These are phyloP conservation scores for Apiospora saccharicola DNA, from an alignment of 2,329 filamentous ascomycete species.

Conservation along the genomic window DNA sequence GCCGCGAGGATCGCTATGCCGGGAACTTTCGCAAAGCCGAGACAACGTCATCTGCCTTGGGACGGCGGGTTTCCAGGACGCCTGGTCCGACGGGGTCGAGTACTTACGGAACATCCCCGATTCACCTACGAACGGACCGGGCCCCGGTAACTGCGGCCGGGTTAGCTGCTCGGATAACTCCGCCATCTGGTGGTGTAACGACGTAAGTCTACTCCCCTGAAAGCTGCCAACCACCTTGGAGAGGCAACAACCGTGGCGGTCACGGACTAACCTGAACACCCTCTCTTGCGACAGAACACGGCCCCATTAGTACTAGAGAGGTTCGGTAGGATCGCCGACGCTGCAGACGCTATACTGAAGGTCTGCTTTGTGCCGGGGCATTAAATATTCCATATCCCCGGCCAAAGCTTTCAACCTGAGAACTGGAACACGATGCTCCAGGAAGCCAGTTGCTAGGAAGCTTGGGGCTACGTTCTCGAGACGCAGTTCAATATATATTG, in stretches of 20 bases:
- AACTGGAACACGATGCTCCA: background rate
- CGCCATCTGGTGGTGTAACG: conserved; percentile 9
- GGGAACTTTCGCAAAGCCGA: background rate
- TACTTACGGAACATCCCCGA: background rate
- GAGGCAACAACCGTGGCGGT: background rate
- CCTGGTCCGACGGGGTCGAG: background rate
- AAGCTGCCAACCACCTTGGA: background rate
- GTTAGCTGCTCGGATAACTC: background rate
- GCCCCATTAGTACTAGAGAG: background rate
- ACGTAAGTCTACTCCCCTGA: background rate
- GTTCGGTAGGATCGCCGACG: background rate
- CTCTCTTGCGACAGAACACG: background rate
- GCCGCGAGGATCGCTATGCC: too few relatives aligned
- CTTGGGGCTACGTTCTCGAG: too few relatives aligned
- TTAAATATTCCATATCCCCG: background rate
- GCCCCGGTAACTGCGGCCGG: background rate
- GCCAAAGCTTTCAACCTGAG: background rate
- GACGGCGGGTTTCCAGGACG: background rate
- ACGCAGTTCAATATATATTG: too few relatives aligned
- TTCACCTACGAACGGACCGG: background rate
- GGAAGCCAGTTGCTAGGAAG: background rate
- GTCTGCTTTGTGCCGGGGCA: background rate
- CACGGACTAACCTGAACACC: background rate
- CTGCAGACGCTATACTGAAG: background rate
- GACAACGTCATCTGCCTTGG: background rate